These are phyloP conservation scores for Sphenostylis stenocarpa DNA, from an alignment of 306 rosid genomes.

Conservation along the genomic window DNA sequence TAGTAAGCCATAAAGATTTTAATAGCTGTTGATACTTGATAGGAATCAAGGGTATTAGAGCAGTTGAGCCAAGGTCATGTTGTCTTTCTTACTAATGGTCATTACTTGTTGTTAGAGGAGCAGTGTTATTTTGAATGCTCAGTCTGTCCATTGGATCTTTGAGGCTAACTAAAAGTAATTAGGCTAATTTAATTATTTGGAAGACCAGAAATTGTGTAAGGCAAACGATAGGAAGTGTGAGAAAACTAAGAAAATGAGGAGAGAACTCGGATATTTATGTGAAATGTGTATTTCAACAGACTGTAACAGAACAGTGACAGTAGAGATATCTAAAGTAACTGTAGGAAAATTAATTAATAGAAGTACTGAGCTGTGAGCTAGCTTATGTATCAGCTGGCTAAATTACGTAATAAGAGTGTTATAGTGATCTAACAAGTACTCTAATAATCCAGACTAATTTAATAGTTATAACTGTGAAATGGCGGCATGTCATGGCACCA, in stretches of 20 bases:
- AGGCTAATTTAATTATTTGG: neutral
- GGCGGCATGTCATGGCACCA: neutral
- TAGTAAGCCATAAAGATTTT: neutral
- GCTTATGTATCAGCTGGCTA: neutral
- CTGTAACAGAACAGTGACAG: neutral
- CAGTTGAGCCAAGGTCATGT: neutral
- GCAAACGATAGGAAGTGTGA: neutral
- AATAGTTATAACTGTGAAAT: neutral
- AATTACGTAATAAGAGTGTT: neutral
- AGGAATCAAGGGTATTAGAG: neutral
- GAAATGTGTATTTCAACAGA: neutral
- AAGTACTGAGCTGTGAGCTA: neutral
- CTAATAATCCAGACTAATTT: neutral
- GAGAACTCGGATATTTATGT: neutral
- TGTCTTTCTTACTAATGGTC: neutral
- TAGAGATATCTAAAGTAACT: neutral
- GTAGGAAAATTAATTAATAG: neutral
- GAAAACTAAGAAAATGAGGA: neutral
- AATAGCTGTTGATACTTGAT: neutral
- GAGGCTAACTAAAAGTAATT: neutral
- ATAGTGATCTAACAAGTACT: neutral
- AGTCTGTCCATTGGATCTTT: neutral
- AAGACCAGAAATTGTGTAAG: neutral
- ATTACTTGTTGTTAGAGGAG: neutral
- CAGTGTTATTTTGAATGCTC: neutral